Evolutionary conservation across 306 rosid genomes (phyloP).

Genomic region (Vigna radiata): DNA sequence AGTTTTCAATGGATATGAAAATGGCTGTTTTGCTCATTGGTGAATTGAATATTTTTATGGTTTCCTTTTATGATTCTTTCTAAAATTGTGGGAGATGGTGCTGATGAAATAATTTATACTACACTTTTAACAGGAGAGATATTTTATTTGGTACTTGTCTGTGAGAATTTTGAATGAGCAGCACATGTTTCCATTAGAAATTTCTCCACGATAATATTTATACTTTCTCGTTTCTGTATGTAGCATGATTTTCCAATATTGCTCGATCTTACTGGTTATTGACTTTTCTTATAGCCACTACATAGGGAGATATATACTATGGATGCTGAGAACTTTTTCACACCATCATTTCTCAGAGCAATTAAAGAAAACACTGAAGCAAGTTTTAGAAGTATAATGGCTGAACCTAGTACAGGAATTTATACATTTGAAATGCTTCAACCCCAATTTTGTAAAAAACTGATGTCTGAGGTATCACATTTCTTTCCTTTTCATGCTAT

Average conservation of each 20-base stretch:
- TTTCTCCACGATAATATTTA: constrained; percentile 1
- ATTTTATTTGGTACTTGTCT: constrained; percentile 24
- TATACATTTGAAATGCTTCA: constrained; percentile 87
- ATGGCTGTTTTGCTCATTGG: constrained; percentile 2
- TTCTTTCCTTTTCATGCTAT: constrained; percentile 43
- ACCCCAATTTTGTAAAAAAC: constrained; percentile 80
- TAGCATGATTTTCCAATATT: neutral
- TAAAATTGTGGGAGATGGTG: constrained; percentile 34
- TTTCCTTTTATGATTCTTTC: constrained; percentile 33
- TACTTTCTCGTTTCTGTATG: neutral
- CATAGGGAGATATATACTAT: constrained; percentile 72
- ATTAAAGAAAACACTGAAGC: constrained; percentile 71
- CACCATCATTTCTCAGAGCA: constrained; percentile 86
- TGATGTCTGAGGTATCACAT: constrained; percentile 78
- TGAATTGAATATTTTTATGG: constrained; percentile 2
- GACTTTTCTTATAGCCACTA: constrained; percentile 65
- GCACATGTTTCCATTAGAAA: constrained; percentile 14
- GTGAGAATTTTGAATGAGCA: constrained; percentile 28
- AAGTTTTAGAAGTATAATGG: constrained; percentile 66
- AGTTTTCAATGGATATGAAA: constrained; percentile 40
- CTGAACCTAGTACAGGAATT: constrained; percentile 69
- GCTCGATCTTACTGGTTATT: constrained; percentile 26
- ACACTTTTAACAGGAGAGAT: constrained; percentile 16
- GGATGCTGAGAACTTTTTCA: constrained; percentile 72
- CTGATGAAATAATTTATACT: neutral